These are phyloP conservation scores for Protomyces inouyei DNA, from an alignment of 1,139 yeast species.

Conservation along the genomic window DNA sequence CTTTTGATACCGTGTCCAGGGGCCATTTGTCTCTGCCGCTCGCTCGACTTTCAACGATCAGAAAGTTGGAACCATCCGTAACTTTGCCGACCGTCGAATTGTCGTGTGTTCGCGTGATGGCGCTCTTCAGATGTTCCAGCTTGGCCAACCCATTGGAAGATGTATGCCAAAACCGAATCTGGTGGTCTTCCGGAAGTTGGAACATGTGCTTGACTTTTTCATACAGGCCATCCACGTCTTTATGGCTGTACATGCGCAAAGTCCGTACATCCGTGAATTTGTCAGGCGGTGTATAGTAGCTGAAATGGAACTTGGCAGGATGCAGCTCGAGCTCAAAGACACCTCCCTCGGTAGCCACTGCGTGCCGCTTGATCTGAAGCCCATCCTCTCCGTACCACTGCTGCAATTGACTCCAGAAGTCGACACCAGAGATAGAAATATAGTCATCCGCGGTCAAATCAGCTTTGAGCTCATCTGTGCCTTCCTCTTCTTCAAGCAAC, in stretches of 20 bases:
- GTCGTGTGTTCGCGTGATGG: conserved; percentile 13
- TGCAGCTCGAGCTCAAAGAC: conserved; percentile 2
- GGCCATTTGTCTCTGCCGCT: conserved; percentile 17
- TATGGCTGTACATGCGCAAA: conserved; percentile 16
- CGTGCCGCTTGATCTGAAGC: conserved; percentile 12
- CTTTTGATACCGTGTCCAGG: conserved; percentile 13
- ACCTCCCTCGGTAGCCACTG: conserved; percentile 1
- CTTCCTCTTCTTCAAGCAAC: not conserved
- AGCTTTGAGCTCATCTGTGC: not conserved
- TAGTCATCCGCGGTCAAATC: conserved; percentile 1
- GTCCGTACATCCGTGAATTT: conserved; percentile 12
- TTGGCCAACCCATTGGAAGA: conserved; percentile 18
- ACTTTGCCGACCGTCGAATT: conserved; percentile 14
- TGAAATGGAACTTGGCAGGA: conserved; percentile 19
- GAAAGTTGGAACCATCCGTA: conserved; percentile 15
- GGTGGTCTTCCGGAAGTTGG: not conserved
- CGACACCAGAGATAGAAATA: conserved; percentile 2
- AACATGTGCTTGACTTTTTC: conserved; percentile 20
- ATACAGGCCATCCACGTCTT: conserved; percentile 23
- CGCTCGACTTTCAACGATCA: conserved; percentile 15
- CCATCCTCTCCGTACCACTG: conserved; percentile 15
- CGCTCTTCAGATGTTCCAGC: conserved; percentile 11
- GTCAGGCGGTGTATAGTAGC: conserved; percentile 21
- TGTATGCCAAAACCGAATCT: conserved; percentile 22
- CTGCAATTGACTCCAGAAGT: conserved; percentile 12